A percentile compares a stretch with the other conserved stretches of the same genome.
phyloP scores from a whole-genome alignment of 805 yeast genomes.

The Jamesozyma hellenica region DNA sequence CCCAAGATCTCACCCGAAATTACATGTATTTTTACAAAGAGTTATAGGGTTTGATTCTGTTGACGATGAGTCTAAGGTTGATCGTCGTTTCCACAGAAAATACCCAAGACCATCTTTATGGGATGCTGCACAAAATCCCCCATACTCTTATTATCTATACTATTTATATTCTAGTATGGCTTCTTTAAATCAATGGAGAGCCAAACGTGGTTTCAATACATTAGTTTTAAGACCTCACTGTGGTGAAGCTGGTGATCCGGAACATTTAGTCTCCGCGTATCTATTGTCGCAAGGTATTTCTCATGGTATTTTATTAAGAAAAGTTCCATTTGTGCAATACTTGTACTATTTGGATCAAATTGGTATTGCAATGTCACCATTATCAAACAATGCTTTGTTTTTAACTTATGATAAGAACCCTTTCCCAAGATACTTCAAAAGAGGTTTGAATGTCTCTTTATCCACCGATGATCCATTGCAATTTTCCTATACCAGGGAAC shows the following conservation, averaged over 20 bases:
- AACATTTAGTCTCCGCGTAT: slow-evolving; percentile 84
- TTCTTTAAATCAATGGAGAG: slow-evolving; percentile 77
- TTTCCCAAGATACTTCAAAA: slow-evolving; percentile 77
- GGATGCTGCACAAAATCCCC: slow-evolving; percentile 76
- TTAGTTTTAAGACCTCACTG: slow-evolving; percentile 95
- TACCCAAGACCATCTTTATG: slow-evolving; percentile 82
- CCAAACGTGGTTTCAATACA: slow-evolving; percentile 66
- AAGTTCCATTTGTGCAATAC: slow-evolving; percentile 91
- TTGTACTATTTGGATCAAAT: slow-evolving; percentile 87
- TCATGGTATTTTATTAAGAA: slow-evolving; percentile 88
- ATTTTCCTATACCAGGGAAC: slow-evolving; percentile 93
- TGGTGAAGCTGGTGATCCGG: slow-evolving; percentile 99
- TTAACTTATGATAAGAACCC: slow-evolving; percentile 96
- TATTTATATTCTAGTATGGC: slow-evolving; percentile 81
- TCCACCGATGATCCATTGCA: slow-evolving; percentile 98
- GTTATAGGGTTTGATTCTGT: slow-evolving; percentile 97
- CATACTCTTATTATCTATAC: slow-evolving; percentile 92
- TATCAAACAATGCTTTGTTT: slow-evolving; percentile 91
- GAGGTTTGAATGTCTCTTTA: slow-evolving; percentile 87
- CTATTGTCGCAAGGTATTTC: slow-evolving; percentile 85
- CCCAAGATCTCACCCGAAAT: slow-evolving; percentile 83
- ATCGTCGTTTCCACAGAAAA: slow-evolving; percentile 69
- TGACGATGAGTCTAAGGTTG: slow-evolving; percentile 93
- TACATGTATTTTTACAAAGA: slow-evolving; percentile 78
- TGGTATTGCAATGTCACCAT: slow-evolving; percentile 97